These are phyloP conservation scores for Globisporangium orthogonon DNA, from an alignment of 352 stramenopile species.

Conservation along the genomic window DNA sequence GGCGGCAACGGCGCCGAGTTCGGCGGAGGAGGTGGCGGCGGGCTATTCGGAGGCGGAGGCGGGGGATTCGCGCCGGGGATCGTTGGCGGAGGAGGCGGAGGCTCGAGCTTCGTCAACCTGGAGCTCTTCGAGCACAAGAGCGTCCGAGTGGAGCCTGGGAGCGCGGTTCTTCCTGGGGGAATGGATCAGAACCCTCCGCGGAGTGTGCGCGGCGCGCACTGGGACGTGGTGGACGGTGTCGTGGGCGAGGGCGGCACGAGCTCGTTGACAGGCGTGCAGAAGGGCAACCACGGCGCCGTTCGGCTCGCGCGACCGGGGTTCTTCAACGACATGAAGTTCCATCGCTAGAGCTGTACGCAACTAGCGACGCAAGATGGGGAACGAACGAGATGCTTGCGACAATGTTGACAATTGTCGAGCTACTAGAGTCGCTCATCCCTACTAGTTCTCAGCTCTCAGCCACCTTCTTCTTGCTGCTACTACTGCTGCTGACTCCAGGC, in stretches of 20 bases:
- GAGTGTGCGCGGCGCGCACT: constrained; percentile 39
- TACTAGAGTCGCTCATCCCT: not conserved
- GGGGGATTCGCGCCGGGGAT: constrained; percentile 69
- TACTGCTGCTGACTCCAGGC: not conserved
- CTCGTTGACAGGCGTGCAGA: constrained; percentile 13
- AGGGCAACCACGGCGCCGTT: constrained; percentile 59
- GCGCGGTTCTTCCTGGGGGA: constrained; percentile 33
- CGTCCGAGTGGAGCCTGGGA: constrained; percentile 32
- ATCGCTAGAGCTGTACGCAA: constrained; percentile 16
- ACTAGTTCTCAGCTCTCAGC: not conserved
- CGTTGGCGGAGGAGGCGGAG: constrained; percentile 54
- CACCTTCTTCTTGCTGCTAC: constrained; percentile 1
- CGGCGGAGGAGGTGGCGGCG: constrained; percentile 55
- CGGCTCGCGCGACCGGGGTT: constrained; percentile 54
- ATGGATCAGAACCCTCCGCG: constrained; percentile 48
- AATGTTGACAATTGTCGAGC: not conserved
- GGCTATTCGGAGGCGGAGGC: constrained; percentile 57
- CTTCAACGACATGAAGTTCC: constrained; percentile 74
- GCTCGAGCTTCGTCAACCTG: constrained; percentile 55
- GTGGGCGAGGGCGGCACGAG: constrained; percentile 52
- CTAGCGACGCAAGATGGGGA: not conserved
- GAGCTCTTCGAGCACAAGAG: constrained; percentile 33
- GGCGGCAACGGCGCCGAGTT: constrained; percentile 69
- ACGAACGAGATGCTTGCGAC: not conserved
- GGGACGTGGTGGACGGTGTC: constrained; percentile 49